Base-by-base conservation (phyloP, 768 basidiomycete species). In the Daedaleopsis sinensis region DNA sequence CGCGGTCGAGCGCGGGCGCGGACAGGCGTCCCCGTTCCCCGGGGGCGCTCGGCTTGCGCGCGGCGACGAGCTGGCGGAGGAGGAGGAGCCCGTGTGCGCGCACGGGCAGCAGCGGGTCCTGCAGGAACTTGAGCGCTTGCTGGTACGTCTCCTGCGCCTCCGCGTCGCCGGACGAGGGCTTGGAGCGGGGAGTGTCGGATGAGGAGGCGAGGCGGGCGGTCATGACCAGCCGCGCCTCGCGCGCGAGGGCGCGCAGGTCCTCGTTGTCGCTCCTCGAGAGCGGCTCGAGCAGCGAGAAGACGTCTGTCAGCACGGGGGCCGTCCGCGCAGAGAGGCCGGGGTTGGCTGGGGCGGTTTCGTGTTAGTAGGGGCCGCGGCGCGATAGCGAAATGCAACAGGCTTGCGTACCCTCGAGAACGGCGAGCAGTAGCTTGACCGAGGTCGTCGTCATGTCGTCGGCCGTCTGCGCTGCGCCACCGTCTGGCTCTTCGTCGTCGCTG, bases 61-160 rank as follows among this genome's bases (percentile, higher is more conserved):
- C 75, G 23, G 81, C 77, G 19, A 95, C 86, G 24, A 98, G 84
- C 62, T 93, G 84, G 51, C 90, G 87, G 21, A 98, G 81, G 23
- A 95, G 79, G 39, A 93, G 78, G 3, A 98, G 79, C 7, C 96
- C 96, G 70, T 98, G 95, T 0, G 93, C 96, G 50, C 96, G 89
- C 43, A 98, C 95, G 21, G 96, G 96, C 11, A 98, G 80, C 38
- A 96, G 86, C 1, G 93, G 90, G 72, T 98, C 96, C 73, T 95
- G 91, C 12, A 98, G 78, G 24, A 96, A 83, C 65, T 88, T 90
- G 18, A 98, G 79, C 3, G 95, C 93, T 66, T 90, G 89, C 68
- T 94, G 93, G 73, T 97, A 98, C 8, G 79, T 83, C 51, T 86
- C 86, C 57, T 87, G 86, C 5, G 84, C 75, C 35, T 82, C 80